These are phyloP conservation scores for Tetrapisispora fleetii DNA, from an alignment of 805 yeast genomes.

Conservation along the genomic window DNA sequence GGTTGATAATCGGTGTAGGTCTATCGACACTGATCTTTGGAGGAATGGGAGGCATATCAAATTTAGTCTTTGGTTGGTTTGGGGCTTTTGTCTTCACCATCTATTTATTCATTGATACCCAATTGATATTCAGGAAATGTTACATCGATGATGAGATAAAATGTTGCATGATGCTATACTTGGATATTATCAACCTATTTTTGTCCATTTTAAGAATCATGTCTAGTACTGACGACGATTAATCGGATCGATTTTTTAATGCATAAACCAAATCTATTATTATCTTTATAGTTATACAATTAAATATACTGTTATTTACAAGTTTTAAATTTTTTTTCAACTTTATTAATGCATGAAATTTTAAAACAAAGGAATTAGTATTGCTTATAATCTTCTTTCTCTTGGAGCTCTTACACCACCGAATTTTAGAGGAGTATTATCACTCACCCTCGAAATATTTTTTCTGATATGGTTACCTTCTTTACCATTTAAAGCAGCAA, in stretches of 20 bases:
- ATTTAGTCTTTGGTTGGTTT: conserved; percentile 55
- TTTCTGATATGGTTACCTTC: conserved; percentile 68
- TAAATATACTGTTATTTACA: conserved; percentile 1
- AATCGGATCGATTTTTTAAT: neutral
- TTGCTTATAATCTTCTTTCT: conserved; percentile 53
- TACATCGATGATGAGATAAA: conserved; percentile 80
- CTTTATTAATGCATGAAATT: neutral
- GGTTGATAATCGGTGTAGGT: conserved; percentile 64
- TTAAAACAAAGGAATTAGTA: neutral
- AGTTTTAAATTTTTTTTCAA: neutral
- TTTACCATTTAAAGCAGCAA: conserved; percentile 75
- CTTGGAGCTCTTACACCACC: conserved; percentile 90
- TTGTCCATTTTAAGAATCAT: conserved; percentile 62
- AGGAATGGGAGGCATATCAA: conserved; percentile 45
- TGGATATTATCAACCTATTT: conserved; percentile 77
- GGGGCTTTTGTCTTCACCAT: conserved; percentile 69
- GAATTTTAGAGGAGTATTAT: conserved; percentile 71
- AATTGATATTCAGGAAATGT: conserved; percentile 59
- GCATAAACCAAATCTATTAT: neutral
- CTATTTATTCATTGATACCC: conserved; percentile 74
- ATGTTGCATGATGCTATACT: conserved; percentile 67
- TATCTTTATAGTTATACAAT: neutral
- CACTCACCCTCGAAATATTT: conserved; percentile 62
- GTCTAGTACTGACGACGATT: conserved; percentile 22
- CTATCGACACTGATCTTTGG: conserved; percentile 56